These are phyloP conservation scores for Monilinia polystroma DNA, from an alignment of 2,329 filamentous ascomycete species.

Conservation along the genomic window DNA sequence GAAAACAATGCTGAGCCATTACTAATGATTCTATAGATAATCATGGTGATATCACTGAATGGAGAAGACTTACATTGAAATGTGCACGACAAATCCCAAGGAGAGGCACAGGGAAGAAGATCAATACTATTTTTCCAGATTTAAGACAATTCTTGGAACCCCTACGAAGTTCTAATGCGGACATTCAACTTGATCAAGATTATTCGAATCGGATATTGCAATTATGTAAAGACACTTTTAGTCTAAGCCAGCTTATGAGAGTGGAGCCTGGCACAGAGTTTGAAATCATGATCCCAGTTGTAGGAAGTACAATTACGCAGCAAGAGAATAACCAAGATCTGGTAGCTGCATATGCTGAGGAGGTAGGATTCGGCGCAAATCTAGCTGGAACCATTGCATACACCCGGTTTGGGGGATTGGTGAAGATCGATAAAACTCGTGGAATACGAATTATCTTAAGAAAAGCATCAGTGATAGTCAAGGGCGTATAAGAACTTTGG, in stretches of 20 bases:
- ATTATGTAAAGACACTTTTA: not conserved
- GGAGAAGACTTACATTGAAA: not conserved
- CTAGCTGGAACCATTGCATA: not conserved
- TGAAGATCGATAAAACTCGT: not conserved
- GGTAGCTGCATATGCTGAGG: accelerated
- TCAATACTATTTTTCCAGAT: not conserved
- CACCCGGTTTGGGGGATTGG: not conserved
- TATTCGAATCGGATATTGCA: not conserved
- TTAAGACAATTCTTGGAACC: not conserved
- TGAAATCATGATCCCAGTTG: not conserved
- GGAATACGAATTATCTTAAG: accelerated
- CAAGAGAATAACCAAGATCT: too few species aligned
- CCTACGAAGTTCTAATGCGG: not conserved
- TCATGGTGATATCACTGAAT: not conserved
- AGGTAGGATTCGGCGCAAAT: not conserved
- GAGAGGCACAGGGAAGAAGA: not conserved
- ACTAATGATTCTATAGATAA: not conserved
- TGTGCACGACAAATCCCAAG: not conserved
- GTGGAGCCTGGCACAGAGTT: accelerated
- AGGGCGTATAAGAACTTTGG: not conserved
- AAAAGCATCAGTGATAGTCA: not conserved
- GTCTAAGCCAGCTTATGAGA: not conserved
- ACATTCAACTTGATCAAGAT: too few species aligned
- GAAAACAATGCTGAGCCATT: too few species aligned
- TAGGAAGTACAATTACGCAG: not conserved